Percentiles rank a stretch among this genome's conserved stretches.
Conservation (phyloP, 2,329 filamentous ascomycete species). For the Penicillium corylophilum region DNA sequence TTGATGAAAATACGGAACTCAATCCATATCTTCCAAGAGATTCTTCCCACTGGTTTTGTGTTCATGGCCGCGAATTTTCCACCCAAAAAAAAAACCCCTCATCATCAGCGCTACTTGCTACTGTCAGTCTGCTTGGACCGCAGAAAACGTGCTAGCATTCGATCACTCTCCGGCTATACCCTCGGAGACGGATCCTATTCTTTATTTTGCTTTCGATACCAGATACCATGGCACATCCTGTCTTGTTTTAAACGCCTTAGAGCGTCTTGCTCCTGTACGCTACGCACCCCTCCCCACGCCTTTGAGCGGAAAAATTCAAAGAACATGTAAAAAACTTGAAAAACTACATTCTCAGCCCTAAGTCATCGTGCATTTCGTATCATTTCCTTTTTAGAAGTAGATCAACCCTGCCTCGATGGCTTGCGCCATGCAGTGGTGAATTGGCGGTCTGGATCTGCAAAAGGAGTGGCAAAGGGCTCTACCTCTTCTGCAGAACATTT, state of each 20-base stretch:
- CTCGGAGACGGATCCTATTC: conserved; percentile 1
- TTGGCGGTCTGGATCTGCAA: conserved; percentile 20
- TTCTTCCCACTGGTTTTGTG: not conserved
- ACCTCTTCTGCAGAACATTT: not conserved
- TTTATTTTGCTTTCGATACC: conserved; percentile 24
- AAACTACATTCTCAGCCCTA: conserved; percentile 8
- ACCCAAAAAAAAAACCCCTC: conserved; percentile 16
- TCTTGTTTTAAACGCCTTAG: conserved; percentile 7
- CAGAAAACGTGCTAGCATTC: conserved; percentile 20
- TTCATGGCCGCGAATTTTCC: not conserved
- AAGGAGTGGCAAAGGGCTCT: not conserved
- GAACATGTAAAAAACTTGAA: conserved; percentile 7
- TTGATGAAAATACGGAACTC: conserved; percentile 20
- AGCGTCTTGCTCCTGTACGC: conserved; percentile 20
- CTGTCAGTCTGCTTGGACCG: not conserved
- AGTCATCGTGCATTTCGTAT: conserved; percentile 8
- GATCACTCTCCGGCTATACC: conserved; percentile 4
- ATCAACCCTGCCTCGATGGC: not conserved
- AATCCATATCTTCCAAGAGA: not conserved
- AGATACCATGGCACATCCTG: conserved; percentile 28
- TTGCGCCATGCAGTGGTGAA: conserved; percentile 18
- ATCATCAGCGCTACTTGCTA: conserved; percentile 15
- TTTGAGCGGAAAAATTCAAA: conserved; percentile 3
- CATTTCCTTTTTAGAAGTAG: not conserved
- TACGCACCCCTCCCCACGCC: conserved; percentile 14